Base-by-base conservation (phyloP, 306 rosid species). In the Crataegus laevigata region DNA sequence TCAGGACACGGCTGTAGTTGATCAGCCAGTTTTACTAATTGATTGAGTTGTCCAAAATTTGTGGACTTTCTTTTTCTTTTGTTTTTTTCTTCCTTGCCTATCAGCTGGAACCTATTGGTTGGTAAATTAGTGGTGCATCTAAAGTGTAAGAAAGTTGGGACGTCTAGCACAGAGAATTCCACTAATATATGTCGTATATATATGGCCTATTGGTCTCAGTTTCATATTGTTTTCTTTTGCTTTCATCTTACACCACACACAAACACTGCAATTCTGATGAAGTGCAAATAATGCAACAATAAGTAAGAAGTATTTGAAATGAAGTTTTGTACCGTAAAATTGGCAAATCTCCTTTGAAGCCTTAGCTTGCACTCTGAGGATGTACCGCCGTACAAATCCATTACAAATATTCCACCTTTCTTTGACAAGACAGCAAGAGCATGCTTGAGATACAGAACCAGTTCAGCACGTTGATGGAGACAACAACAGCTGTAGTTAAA, bases 401-500 rank as follows among this genome's bases (percentile, higher is more conserved):
- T 94, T 55, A 91, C 97, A 69, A 91, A 94, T 80, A 94, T 90
- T 34, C 97, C 97, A 62, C 97, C 97, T 81, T 88, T 80, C 69
- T 72, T 80, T 52, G 98, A 94, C 82, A 94, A 85, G 73, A 84
- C 83, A 71, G 75, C 75, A 65, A 62, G 87, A 24, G 87, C 87
- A 79, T 88, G 97, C 87, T 89, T 90, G 85, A 88, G 90, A 94
- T 91, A 91, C 83, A 77, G 67, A 79, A 94, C 88, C 79, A 94
- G 82, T 24, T 91, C 97, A 8, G 86, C 86, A 47, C 97, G 90
- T 66, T 85, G 84, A 87, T 94, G 96, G 54, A 94, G 97, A 86
- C 98, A 94, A 54, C 98, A 94, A 71, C 98, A 91, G 87, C 98
- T 91, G 89, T 89, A 94, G 87, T 94, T 94, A 72, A 94, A 94